Conservation (phyloP, 1,139 yeast species). For the Suhomyces chickasaworum region DNA sequence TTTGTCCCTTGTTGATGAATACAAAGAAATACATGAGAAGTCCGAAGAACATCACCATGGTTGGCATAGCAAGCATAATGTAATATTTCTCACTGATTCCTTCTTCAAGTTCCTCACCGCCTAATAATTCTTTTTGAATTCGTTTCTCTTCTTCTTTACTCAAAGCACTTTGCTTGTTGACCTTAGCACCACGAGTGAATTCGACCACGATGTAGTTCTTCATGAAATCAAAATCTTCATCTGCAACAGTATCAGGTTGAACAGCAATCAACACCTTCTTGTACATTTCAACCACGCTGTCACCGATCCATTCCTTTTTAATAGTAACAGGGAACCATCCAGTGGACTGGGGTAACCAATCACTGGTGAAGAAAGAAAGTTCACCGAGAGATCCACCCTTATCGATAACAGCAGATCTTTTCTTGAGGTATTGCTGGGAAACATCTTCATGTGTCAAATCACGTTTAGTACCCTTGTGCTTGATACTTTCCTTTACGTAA, state of each 20-base stretch:
- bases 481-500: slow-evolving; percentile 56
- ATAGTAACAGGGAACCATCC: slow-evolving; percentile 68
- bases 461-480: slow-evolving; percentile 59
- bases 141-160: slow-evolving; percentile 43
- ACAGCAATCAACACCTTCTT: slow-evolving; percentile 58
- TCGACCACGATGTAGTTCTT: slow-evolving; percentile 57
- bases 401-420: slow-evolving; percentile 41
- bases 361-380: slow-evolving; percentile 62
- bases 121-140: slow-evolving; percentile 24
- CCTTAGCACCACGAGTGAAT: slow-evolving; percentile 59
- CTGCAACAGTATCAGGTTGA: slow-evolving; percentile 68
- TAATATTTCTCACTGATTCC: slow-evolving; percentile 66
- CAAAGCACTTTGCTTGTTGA: slow-evolving; percentile 59
- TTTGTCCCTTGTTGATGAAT: slow-evolving; percentile 44
- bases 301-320: slow-evolving; percentile 58
- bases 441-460: slow-evolving; percentile 24
- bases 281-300: slow-evolving; percentile 38
- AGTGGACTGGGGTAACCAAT: slow-evolving; percentile 65
- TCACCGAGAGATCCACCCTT: slow-evolving; percentile 42
- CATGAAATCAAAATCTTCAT: slow-evolving; percentile 62
- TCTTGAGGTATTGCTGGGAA: slow-evolving; percentile 15
- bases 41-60: slow-evolving; percentile 61
- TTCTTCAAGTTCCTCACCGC: slow-evolving; percentile 57
- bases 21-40: slow-evolving; percentile 67
- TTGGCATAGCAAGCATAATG: slow-evolving; percentile 69